These are phyloP conservation scores for Gastrolobium bilobum DNA, from an alignment of 306 rosid genomes.

Conservation along the genomic window DNA sequence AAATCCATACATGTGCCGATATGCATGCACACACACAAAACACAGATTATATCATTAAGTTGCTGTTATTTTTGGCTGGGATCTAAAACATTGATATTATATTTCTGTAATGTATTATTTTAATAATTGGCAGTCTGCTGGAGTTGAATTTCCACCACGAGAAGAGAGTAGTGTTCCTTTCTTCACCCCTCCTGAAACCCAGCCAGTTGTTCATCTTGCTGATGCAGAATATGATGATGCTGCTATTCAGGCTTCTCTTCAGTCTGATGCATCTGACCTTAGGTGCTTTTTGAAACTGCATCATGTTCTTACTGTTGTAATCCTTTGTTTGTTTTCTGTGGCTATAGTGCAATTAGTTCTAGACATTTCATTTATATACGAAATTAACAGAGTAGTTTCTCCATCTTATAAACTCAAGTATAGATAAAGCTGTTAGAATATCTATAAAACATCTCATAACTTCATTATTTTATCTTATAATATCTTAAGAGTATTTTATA, in stretches of 20 bases:
- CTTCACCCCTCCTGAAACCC: constrained; percentile 83
- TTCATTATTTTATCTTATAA: not conserved
- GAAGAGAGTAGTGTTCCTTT: constrained; percentile 71
- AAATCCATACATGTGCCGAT: not conserved
- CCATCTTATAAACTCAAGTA: not conserved
- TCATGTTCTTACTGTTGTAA: constrained; percentile 10
- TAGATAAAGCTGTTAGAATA: not conserved
- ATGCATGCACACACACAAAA: not conserved
- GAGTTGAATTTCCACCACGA: constrained; percentile 83
- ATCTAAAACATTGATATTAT: constrained; percentile 18
- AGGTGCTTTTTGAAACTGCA: constrained; percentile 63
- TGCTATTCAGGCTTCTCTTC: constrained; percentile 89
- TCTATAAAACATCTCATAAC: not conserved
- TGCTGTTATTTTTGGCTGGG: constrained; percentile 31
- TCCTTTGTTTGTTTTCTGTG: constrained; percentile 34
- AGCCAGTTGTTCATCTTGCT: constrained; percentile 59
- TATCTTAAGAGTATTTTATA: not conserved
- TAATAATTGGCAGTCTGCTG: constrained; percentile 59
- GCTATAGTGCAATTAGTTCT: not conserved
- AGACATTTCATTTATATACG: constrained; percentile 18
- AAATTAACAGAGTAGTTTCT: constrained; percentile 30
- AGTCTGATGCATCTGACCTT: constrained; percentile 90
- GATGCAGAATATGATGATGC: constrained; percentile 64
- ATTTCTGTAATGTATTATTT: constrained; percentile 32
- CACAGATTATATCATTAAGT: constrained; percentile 32